These are phyloP conservation scores for Adansonia grandidieri DNA, from an alignment of 441 rosid species.

Conservation along the genomic window DNA sequence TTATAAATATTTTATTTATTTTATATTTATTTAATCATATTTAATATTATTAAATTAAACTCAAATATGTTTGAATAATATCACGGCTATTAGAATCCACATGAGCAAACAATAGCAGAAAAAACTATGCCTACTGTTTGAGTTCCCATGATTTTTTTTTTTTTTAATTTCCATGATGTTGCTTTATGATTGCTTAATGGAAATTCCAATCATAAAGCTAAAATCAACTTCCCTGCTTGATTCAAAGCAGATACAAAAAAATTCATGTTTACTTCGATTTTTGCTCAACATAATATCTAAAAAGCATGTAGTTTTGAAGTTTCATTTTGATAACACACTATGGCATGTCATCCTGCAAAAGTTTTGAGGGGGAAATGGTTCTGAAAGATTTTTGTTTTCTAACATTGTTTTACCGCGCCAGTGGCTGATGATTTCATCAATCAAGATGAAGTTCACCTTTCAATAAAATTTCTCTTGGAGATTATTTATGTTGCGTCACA, in stretches of 20 bases:
- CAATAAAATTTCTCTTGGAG: too few relatives aligned
- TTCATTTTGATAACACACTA: not conserved
- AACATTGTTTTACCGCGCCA: not conserved
- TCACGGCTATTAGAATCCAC: not conserved
- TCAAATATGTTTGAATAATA: not conserved
- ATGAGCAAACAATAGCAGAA: too few relatives aligned
- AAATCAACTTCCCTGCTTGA: not conserved
- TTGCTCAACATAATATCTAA: not conserved
- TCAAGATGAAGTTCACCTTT: too few relatives aligned
- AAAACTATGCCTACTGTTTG: not conserved
- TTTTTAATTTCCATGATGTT: not conserved
- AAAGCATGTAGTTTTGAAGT: not conserved
- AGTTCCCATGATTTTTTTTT: too few relatives aligned
- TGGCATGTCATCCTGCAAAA: not conserved
- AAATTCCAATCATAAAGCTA: not conserved
- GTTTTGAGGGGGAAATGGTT: constrained; percentile 5
- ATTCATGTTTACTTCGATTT: not conserved
- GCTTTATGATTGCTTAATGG: not conserved
- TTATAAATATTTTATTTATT: too few relatives aligned
- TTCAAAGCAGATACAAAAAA: not conserved
- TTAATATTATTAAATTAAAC: not conserved
- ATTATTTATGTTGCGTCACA: too few relatives aligned
- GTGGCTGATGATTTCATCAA: too few relatives aligned
- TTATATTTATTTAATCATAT: too few relatives aligned
- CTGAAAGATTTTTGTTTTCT: not conserved